phyloP scores from a whole-genome alignment of 2,329 filamentous ascomycete species.

The Talaromyces marneffei region DNA sequence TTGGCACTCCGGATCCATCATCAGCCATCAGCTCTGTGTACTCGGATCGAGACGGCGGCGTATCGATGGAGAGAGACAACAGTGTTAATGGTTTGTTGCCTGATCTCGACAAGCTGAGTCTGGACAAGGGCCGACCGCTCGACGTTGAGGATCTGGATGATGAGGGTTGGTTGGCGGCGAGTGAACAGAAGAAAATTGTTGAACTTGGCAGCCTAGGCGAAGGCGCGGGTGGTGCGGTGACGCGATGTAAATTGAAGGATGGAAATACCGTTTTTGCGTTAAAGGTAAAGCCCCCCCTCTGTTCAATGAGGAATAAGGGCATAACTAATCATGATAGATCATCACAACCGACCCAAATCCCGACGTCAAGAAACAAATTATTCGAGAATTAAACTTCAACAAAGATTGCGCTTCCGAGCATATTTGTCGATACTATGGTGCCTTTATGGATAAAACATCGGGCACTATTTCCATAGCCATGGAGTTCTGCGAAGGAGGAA shows the following conservation, averaged over 20 bases:
- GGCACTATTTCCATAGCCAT: constrained; percentile 97
- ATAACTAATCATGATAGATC: constrained; percentile 53
- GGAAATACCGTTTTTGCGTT: constrained; percentile 93
- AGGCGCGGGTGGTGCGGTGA: constrained; percentile 92
- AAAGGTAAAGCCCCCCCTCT: constrained; percentile 68
- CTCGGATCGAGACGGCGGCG: constrained; percentile 54
- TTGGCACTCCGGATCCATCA: constrained; percentile 71
- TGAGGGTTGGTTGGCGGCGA: constrained; percentile 90
- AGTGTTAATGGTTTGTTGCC: constrained; percentile 71
- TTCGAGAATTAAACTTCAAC: constrained; percentile 94
- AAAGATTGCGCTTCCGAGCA: constrained; percentile 93
- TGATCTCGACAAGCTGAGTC: constrained; percentile 70
- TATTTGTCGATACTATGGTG: constrained; percentile 96
- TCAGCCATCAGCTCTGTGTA: constrained; percentile 73
- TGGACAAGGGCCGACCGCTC: constrained; percentile 74
- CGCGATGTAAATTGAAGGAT: constrained; percentile 78
- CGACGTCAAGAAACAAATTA: constrained; percentile 96
- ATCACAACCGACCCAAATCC: constrained; percentile 98
- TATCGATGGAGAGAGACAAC: constrained; percentile 73
- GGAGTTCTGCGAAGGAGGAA: constrained; percentile 98
- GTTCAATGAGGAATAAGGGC: background rate
- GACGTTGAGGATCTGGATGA: constrained; percentile 95
- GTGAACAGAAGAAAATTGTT: constrained; percentile 77
- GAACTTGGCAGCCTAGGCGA: constrained; percentile 89
- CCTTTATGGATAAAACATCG: constrained; percentile 91